Evolutionary conservation across 2,329 filamentous ascomycete genomes (phyloP).

Genomic region (Xylaria sp.): DNA sequence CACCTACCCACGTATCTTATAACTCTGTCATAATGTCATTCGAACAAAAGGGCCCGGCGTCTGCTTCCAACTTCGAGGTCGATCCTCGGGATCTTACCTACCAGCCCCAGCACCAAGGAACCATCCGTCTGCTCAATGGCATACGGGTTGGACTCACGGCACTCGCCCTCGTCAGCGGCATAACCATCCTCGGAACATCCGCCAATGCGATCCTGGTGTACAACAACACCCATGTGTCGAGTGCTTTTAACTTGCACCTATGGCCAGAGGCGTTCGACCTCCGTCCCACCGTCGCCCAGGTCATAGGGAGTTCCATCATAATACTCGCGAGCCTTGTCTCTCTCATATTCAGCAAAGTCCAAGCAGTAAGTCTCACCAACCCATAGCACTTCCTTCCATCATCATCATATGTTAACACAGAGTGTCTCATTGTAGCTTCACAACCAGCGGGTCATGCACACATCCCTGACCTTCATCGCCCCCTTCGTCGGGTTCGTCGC

Average conservation of each 20-base stretch:
- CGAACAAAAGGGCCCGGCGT: constrained; percentile 48
- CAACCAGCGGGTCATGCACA: constrained; percentile 43
- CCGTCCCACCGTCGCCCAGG: constrained; percentile 60
- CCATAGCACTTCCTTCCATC: neutral
- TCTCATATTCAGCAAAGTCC: constrained; percentile 55
- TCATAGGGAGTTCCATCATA: constrained; percentile 58
- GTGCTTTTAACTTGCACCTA: constrained; percentile 56
- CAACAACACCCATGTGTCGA: constrained; percentile 56
- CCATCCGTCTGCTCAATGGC: constrained; percentile 50
- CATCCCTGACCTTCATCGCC: constrained; percentile 46
- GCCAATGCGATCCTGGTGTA: constrained; percentile 62
- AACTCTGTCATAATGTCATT: constrained; percentile 38
- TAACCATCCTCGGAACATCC: constrained; percentile 60
- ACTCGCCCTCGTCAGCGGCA: constrained; percentile 56
- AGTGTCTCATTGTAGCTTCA: constrained; percentile 46
- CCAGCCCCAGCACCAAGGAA: constrained; percentile 44
- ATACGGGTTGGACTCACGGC: constrained; percentile 54
- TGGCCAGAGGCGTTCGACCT: constrained; percentile 65
- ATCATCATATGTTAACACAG: constrained; percentile 19
- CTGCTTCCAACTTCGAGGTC: constrained; percentile 56
- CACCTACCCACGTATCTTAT: constrained; percentile 25
- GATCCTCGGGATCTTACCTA: constrained; percentile 50
- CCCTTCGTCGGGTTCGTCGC: constrained; percentile 52
- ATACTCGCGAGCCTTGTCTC: constrained; percentile 54
- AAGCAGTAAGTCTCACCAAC: constrained; percentile 50